phyloP scores from a whole-genome alignment of 2,329 filamentous ascomycete genomes.

The Botrytis galanthina region DNA sequence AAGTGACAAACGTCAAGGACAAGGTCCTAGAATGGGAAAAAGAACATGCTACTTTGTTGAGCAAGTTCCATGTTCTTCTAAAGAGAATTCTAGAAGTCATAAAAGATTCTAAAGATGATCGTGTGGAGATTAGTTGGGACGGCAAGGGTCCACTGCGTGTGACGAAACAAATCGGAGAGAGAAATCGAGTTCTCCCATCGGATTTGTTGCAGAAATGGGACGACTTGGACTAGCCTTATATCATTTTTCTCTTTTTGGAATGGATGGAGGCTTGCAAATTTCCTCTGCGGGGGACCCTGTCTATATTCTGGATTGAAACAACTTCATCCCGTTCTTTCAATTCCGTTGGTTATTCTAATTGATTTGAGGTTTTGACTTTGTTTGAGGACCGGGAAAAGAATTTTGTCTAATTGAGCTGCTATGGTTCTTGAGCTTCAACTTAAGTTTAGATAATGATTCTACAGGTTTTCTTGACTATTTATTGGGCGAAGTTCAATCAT shows the following conservation, averaged over 20 bases:
- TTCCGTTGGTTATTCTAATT: not conserved
- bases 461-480: not conserved
- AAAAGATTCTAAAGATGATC: constrained; percentile 23
- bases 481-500: no score
- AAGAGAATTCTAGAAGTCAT: constrained; percentile 30
- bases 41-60: constrained; percentile 22
- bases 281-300: rapidly evolving
- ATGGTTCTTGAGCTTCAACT: not conserved
- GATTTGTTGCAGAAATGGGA: constrained; percentile 25
- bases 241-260: not conserved
- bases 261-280: not conserved
- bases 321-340: not conserved
- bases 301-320: not conserved
- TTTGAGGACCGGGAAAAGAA: not conserved
- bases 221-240: not conserved
- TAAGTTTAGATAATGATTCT: not conserved
- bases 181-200: constrained; percentile 29
- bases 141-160: constrained; percentile 25
- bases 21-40: constrained; percentile 28
- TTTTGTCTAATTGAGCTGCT: not conserved
- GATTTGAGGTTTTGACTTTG: not conserved
- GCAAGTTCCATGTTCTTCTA: constrained; percentile 29
- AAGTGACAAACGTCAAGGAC: constrained; percentile 23
- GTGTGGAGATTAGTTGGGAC: constrained; percentile 25
- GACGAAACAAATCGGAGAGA: constrained; percentile 28